Percentiles rank a stretch among this genome's conserved stretches.
These are phyloP conservation scores for Hsuehochloa calcarea DNA, from an alignment of 176 grass and related monocot genomes.

Conservation along the genomic window DNA sequence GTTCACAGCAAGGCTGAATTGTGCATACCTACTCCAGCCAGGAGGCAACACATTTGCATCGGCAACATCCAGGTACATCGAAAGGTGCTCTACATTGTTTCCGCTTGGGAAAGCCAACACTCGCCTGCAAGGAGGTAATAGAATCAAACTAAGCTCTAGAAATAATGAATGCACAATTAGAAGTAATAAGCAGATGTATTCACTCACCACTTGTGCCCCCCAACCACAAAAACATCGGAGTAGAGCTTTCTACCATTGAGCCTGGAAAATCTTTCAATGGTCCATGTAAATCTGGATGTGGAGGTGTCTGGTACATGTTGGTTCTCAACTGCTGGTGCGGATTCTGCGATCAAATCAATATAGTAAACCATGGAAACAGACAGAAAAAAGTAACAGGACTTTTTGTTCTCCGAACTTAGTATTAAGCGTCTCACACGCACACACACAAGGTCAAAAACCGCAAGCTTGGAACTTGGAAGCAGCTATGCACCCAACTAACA, in stretches of 20 bases:
- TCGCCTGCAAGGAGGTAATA: constrained; percentile 46
- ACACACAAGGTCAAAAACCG: background rate
- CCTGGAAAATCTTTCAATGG: constrained; percentile 47
- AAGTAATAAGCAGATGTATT: background rate
- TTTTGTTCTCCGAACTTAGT: background rate
- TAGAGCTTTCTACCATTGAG: constrained; percentile 39
- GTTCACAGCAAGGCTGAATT: constrained; percentile 65
- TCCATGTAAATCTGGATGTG: constrained; percentile 62
- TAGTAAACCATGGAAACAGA: background rate
- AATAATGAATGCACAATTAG: background rate
- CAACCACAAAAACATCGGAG: constrained; percentile 55
- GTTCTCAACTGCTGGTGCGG: constrained; percentile 25
- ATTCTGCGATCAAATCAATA: constrained; percentile 44
- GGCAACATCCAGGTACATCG: constrained; percentile 75
- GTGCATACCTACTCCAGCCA: constrained; percentile 70
- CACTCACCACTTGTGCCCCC: constrained; percentile 62
- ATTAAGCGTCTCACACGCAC: background rate
- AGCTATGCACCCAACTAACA: background rate
- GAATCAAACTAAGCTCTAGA: constrained; percentile 7
- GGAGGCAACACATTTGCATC: constrained; percentile 44
- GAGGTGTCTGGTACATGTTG: constrained; percentile 50
- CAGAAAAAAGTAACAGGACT: background rate
- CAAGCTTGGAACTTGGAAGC: background rate
- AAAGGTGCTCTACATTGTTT: constrained; percentile 57
- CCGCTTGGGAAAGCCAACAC: constrained; percentile 68